Evolutionary conservation across 2,329 filamentous ascomycete genomes (phyloP).

Genomic region (Onygena corvina): DNA sequence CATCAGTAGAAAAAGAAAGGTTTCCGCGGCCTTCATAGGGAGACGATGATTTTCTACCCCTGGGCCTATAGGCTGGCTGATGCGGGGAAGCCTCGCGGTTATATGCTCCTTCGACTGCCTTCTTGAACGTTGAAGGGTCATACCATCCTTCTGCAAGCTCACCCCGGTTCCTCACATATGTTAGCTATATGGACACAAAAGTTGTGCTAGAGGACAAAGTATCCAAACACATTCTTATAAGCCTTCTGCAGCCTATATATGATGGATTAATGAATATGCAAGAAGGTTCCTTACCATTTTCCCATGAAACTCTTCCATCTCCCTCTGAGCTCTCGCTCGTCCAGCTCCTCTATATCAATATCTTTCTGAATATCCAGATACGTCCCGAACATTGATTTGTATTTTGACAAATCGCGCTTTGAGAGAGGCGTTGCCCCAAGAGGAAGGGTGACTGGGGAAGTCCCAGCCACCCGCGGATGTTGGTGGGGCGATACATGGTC

Average conservation of each 20-base stretch:
- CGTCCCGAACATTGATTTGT: constrained; percentile 62
- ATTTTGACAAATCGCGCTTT: constrained; percentile 55
- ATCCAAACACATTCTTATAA: neutral
- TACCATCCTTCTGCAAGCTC: constrained; percentile 90
- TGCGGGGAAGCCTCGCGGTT: neutral
- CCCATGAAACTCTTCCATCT: constrained; percentile 87
- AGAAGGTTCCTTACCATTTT: constrained; percentile 59
- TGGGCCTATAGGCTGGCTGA: neutral
- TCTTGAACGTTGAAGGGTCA: constrained; percentile 58
- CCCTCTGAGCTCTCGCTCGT: constrained; percentile 63
- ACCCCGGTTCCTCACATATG: constrained; percentile 58
- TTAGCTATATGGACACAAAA: constrained; percentile 30
- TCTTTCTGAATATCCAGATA: constrained; percentile 85
- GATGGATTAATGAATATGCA: constrained; percentile 8
- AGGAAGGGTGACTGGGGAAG: constrained; percentile 42
- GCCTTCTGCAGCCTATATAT: neutral
- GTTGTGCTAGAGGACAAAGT: neutral
- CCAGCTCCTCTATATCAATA: constrained; percentile 54
- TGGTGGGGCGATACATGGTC: constrained; percentile 2
- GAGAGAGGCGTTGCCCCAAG: constrained; percentile 53
- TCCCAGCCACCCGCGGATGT: constrained; percentile 10
- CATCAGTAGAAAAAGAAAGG: neutral
- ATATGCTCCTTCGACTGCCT: constrained; percentile 30
- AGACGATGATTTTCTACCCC: neutral
- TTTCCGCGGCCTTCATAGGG: neutral